Evolutionary conservation across 306 rosid species (phyloP).

Genomic region (Styphnolobium japonicum): DNA sequence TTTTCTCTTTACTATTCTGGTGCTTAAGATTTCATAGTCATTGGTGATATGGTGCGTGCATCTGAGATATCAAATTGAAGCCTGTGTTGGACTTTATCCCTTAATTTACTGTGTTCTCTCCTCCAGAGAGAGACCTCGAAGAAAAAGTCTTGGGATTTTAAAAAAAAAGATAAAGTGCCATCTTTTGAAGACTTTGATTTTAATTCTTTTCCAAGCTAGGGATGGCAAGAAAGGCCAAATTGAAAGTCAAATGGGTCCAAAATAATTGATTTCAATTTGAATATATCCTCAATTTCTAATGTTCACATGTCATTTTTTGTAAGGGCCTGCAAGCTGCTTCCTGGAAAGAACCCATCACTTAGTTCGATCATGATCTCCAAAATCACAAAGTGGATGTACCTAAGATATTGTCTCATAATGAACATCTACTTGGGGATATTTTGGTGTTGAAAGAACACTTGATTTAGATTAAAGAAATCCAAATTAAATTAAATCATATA

Average conservation of each 20-base stretch:
- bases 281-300: not conserved
- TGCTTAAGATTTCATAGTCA: not conserved
- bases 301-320: not conserved
- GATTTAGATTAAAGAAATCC: not conserved
- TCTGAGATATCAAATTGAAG: not conserved
- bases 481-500: not conserved
- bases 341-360: not conserved
- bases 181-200: conserved; percentile 21
- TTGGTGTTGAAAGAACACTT: not conserved
- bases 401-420: not conserved
- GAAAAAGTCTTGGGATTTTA: not conserved
- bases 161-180: not conserved
- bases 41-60: not conserved
- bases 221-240: conserved; percentile 9
- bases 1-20: no score
- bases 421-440: not conserved
- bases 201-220: not conserved
- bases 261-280: conserved; percentile 9
- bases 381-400: not conserved
- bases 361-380: not conserved
- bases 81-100: not conserved
- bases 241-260: conserved; percentile 23
- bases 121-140: not conserved
- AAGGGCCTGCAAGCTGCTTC: not conserved
- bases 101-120: not conserved